Conservation (phyloP, 805 yeast species). For the Saccharomycopsis oosterbeekiorum region DNA sequence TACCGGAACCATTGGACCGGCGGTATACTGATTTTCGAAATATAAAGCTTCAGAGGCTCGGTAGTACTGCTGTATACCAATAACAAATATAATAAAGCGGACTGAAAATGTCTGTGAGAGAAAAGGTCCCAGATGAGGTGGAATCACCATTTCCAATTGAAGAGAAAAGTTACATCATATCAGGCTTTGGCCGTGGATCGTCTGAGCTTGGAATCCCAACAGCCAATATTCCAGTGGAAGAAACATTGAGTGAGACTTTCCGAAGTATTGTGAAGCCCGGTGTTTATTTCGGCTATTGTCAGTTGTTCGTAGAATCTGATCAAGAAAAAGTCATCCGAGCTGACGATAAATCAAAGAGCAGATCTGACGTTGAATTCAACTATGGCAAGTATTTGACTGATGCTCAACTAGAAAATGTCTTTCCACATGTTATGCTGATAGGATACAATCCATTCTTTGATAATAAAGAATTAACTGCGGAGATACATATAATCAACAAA, state of each 20-base stretch:
- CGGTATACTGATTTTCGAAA: no score
- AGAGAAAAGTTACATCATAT: constrained; percentile 39
- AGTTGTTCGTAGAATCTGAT: constrained; percentile 23
- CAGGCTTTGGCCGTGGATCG: constrained; percentile 96
- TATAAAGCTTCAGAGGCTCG: no score
- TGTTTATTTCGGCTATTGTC: constrained; percentile 80
- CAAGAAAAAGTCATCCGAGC: constrained; percentile 22
- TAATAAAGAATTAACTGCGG: constrained; percentile 73
- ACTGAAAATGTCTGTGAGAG: neutral
- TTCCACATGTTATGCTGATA: constrained; percentile 90
- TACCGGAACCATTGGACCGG: no score
- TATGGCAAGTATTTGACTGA: constrained; percentile 23
- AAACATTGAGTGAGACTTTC: constrained; percentile 33
- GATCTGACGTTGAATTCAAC: constrained; percentile 24
- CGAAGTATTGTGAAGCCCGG: constrained; percentile 49
- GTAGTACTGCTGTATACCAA: no score
- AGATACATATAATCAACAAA: constrained; percentile 73
- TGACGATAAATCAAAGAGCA: constrained; percentile 31
- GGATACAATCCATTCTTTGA: constrained; percentile 94
- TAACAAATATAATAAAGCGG: neutral
- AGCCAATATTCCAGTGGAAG: constrained; percentile 65
- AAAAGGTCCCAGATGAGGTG: constrained; percentile 33
- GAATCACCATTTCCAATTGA: constrained; percentile 40
- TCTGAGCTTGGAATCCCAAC: constrained; percentile 92
- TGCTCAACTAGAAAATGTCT: constrained; percentile 33